A percentile compares a stretch with the other conserved stretches of the same genome.
phyloP scores from a whole-genome alignment of 1,284 basidiomycete genomes.

The Irpex sp. region DNA sequence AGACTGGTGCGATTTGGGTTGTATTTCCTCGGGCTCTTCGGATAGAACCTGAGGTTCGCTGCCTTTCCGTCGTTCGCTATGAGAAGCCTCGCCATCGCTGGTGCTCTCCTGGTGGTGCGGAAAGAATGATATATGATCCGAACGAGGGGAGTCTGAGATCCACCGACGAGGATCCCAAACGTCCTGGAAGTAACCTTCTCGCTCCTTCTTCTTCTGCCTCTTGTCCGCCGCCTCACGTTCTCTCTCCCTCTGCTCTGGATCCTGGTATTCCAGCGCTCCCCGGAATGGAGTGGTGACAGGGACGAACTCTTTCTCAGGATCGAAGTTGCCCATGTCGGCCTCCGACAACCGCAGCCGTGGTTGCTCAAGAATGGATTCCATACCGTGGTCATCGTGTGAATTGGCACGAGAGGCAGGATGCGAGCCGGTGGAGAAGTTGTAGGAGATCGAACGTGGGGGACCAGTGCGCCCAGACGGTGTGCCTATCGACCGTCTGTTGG shows the following conservation, averaged over 20 bases:
- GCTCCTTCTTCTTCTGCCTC: slow-evolving; percentile 52
- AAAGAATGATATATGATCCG: slow-evolving; percentile 32
- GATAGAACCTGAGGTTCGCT: not conserved
- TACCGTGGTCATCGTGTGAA: slow-evolving; percentile 13
- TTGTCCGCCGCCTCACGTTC: slow-evolving; percentile 41
- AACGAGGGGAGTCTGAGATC: slow-evolving; percentile 50
- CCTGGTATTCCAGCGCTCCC: slow-evolving; percentile 50
- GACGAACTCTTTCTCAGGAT: slow-evolving; percentile 26
- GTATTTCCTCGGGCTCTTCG: slow-evolving; percentile 13
- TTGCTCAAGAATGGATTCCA: slow-evolving; percentile 14
- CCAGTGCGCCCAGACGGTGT: slow-evolving; percentile 66
- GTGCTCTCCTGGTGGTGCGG: not conserved
- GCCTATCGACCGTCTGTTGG: slow-evolving; percentile 7
- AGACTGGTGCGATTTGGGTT: not conserved
- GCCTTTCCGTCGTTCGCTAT: not conserved
- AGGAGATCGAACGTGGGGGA: slow-evolving; percentile 68
- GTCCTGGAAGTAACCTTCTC: slow-evolving; percentile 43
- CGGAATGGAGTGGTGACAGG: slow-evolving; percentile 44
- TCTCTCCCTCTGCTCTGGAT: slow-evolving; percentile 31
- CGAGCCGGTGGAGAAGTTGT: slow-evolving; percentile 48
- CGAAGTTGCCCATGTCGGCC: slow-evolving; percentile 21
- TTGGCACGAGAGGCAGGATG: slow-evolving; percentile 30
- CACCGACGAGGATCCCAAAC: slow-evolving; percentile 48
- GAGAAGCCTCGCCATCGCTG: not conserved
- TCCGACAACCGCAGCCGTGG: slow-evolving; percentile 21